Evolutionary conservation across 2,329 filamentous ascomycete genomes (phyloP), one percentile per base, ranked within the genome.

Genomic region (Cordyceps fumosorosea): DNA sequence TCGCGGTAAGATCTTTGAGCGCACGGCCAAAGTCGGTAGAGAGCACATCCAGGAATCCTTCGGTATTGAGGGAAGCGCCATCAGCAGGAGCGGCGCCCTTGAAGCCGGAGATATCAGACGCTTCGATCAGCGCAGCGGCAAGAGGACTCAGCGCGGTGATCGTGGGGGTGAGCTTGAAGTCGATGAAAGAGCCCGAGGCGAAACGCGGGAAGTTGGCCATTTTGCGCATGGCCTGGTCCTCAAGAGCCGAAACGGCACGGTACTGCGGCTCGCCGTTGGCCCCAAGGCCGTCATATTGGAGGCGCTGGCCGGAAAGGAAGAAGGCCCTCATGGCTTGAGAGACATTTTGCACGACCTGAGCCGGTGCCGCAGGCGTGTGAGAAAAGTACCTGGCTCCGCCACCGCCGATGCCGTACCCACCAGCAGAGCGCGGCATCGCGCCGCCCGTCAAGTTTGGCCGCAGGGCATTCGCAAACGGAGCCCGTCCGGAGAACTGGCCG

Each of bases 291-390:
- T 96, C 90, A 69, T 93, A 97, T 63, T 90, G 89, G 11, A 89
- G 88, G 73, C 93, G 95, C 70, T 96, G 87, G 0, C 95, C 95
- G 0, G 90, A 92, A n/a, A 96, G 81, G 77, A 91, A 89, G 76
- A 99, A 97, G 14, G 92, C 93, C 60, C 95, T 87, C 70, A 98
- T 88, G 5, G 92, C 95, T 68, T 92, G 88, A 14, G 91, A 96
- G n/a, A 97, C 93, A 75, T 96, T 96, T 74, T 95, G 89, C 57
- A 98, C 85, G 53, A 98, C 91, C 73, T 98, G 91, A 1, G 93
- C 91, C 45, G 91, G 92, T 8, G 88, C 85, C 11, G 90, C 89
- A 1, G 93, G 91, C 0, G 87, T 85, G 76, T 97, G 93, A 1
- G 91, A 96, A 77, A 98, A 98, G 78, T 93, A 93, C 67, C 93